Base-by-base conservation (phyloP, 495 filamentous ascomycete species). In the Penicillium arizonense region DNA sequence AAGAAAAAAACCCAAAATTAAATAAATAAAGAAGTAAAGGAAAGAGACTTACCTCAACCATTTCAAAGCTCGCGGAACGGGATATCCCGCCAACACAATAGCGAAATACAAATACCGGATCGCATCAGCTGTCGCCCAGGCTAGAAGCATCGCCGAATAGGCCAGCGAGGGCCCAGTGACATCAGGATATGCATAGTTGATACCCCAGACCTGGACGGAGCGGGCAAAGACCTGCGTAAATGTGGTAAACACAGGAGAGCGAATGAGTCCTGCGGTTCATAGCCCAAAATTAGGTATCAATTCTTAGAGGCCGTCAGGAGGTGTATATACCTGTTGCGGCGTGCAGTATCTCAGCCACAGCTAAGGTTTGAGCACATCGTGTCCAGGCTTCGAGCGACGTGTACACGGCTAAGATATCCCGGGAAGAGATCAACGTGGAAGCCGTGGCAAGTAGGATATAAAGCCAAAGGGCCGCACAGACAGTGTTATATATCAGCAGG, bases 401-500 rank as follows among this genome's bases (percentile, higher is more conserved):
- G 58, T 69, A 72, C 30, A 61, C 50, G 26, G 20, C 28, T 39
- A 45, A 39, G 59, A 49, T 36, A 12, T 54, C 44, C 3, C 16
- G 21, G 14, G 61, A 48, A 10, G 47, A 47, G 11, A 53, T 28
- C 16, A 50, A 33, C 11, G 45, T 34, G 28, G 37, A 23, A 24
- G 61, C 16, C 21, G 59, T 40, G 20, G 56, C 44, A 23, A 65
- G 13, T 28, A 72, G 58, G 54, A 72, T 80, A 18, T 72, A 71
- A 26, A 77, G 54, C 90, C 90, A 93, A 45, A 89, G 77, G 33
- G 82, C 47, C 37, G 83, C 80, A 44, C 82, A 89, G 43, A 82
- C 62, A 58, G 80, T 69, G 68, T 93, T 95, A 79, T 93, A 95
- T 57, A 79, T 59, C 59, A 87, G 75, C 21, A 93, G 82, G 68